Percentiles rank a stretch among this genome's conserved stretches.
These are phyloP conservation scores for Aspergillus felis DNA, from an alignment of 2,329 filamentous ascomycete genomes.

Conservation along the genomic window DNA sequence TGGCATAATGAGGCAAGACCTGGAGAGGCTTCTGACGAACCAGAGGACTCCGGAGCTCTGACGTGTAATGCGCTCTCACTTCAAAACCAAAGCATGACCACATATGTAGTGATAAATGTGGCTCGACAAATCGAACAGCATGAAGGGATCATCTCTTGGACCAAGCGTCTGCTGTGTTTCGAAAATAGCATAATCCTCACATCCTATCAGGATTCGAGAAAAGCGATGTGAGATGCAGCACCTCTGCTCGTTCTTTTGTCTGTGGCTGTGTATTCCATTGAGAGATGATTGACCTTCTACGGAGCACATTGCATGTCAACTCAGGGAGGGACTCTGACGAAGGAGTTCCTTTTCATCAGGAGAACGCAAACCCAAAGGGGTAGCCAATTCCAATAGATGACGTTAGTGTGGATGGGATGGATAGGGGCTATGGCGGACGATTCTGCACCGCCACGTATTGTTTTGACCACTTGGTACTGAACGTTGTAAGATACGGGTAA, in stretches of 20 bases:
- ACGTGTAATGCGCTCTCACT: conserved; percentile 1
- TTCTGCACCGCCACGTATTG: conserved; percentile 11
- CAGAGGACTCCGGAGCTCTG: neutral
- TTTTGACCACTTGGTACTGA: neutral
- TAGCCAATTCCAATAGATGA: neutral
- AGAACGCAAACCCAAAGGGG: neutral
- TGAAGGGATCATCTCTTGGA: neutral
- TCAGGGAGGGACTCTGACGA: too few species aligned
- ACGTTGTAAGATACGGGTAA: neutral
- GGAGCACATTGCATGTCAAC: neutral
- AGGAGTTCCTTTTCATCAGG: neutral
- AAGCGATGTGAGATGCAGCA: neutral
- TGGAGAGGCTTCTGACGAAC: neutral
- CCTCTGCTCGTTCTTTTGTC: neutral
- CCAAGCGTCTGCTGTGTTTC: neutral
- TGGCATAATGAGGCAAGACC: neutral
- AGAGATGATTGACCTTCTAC: neutral
- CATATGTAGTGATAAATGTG: neutral
- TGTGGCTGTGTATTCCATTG: neutral
- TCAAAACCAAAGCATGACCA: neutral
- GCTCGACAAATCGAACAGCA: neutral
- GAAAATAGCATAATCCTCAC: neutral
- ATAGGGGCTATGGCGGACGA: neutral
- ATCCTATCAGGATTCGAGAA: neutral
- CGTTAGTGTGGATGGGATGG: neutral